Evolutionary conservation across 257 asterid genomes (phyloP).

Genomic region (Anisodus tanguticus): DNA sequence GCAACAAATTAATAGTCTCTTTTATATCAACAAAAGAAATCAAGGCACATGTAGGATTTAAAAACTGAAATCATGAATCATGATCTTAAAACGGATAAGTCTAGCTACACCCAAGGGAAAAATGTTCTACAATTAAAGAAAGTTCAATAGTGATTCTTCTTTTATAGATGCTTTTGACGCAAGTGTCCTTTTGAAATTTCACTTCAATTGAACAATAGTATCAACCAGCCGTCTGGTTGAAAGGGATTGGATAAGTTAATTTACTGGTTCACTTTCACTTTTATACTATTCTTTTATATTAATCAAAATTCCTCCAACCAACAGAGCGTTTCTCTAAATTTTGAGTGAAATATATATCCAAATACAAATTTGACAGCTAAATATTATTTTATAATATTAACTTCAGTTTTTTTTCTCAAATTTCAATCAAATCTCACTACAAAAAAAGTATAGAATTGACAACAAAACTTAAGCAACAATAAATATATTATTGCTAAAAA

Average conservation of each 20-base stretch:
- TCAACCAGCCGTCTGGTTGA: neutral
- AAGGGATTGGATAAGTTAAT: neutral
- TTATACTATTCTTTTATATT: neutral
- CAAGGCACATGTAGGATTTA: neutral
- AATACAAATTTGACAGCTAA: neutral
- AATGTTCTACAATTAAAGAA: neutral
- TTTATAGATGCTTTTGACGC: neutral
- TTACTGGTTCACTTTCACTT: conserved; percentile 1
- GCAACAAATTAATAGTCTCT: neutral
- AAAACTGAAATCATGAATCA: neutral
- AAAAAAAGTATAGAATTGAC: too few species aligned
- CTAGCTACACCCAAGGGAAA: neutral
- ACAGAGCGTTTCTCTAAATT: neutral
- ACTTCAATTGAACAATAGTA: neutral
- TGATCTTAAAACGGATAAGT: neutral
- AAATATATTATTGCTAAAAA: too few species aligned
- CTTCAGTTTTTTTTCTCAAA: too few species aligned
- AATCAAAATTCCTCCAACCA: neutral
- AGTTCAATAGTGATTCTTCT: neutral
- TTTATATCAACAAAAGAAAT: neutral
- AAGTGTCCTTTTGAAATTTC: neutral
- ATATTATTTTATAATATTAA: neutral
- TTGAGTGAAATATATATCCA: neutral
- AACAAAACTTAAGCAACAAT: too few species aligned
- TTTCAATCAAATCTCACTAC: too few species aligned